Base-by-base conservation (phyloP, 495 filamentous ascomycete species). In the Aspergillus taichungensis region DNA sequence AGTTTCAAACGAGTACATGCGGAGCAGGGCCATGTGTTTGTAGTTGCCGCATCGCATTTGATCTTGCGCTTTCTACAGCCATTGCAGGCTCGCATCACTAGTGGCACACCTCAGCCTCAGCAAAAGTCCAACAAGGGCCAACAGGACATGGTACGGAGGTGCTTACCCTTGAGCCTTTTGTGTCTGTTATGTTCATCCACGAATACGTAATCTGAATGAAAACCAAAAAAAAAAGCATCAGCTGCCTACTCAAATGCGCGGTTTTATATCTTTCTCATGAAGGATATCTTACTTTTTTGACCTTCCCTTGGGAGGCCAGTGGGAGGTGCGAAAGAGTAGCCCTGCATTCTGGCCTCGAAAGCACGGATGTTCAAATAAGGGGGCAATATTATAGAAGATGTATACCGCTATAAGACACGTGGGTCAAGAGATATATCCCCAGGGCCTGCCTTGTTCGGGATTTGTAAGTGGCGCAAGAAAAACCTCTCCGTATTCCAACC, bases 161-260 rank as follows among this genome's bases (percentile, higher is more conserved):
- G 18, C 18, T 24, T 79, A 95, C 90, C 90, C 73, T 99, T 99
- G 43, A 97, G 69, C 51, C 92, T 77, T 69, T 96, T 96, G 68
- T 99, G 92, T 36, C 92, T 82, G 66, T 97, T 99, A 62, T 99
- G 91, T 66, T 99, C 92, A 63, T 99, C 94, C 41, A 99, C 92
- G 56, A 99, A 99, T 37, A 99, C 92, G 85, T 95, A 98, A 59
- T 95, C 90, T 96, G 61, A 34, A 37, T 40, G 32, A 44, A 33
- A 11, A 39, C 5, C 12, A n/a, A 6, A 12, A 12, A 8, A 30
- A 27, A 30, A 13, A 29, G 13, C n/a, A 14, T 29, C 6, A 6
- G 6, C 24, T 30, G 24, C 5, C 13, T 31, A 32, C 12, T 5
- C 14, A 28, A 42, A 28, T n/a, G n/a, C n/a, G 5, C 5, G 6